Evolutionary conservation across 2,329 filamentous ascomycete species (phyloP).

Genomic region (Plenodomus biglobosus): DNA sequence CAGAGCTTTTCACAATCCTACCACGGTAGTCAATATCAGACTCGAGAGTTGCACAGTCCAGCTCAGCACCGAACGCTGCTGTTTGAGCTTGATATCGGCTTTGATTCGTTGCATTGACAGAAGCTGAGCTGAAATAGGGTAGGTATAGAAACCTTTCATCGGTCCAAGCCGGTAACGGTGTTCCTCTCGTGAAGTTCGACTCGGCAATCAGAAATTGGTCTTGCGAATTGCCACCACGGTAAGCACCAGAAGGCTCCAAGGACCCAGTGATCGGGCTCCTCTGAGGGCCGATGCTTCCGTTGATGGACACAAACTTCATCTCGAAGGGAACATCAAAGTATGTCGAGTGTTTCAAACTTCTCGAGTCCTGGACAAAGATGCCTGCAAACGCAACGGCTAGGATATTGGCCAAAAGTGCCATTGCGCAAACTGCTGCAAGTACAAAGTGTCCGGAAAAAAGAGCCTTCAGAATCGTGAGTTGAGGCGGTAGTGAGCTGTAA

Average conservation of each 20-base stretch:
- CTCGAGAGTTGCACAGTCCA: too few relatives aligned
- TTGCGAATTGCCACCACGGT: conserved; percentile 21
- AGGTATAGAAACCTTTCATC: conserved; percentile 52
- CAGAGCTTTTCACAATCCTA: too few relatives aligned
- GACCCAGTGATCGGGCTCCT: neutral
- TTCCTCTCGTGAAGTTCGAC: conserved; percentile 51
- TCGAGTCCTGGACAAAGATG: conserved; percentile 50
- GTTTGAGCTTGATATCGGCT: too few relatives aligned
- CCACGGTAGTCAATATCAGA: too few relatives aligned
- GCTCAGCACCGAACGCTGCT: neutral
- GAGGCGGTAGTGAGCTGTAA: conserved; percentile 60
- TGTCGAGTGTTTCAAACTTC: conserved; percentile 8
- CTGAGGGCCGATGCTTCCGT: conserved; percentile 27
- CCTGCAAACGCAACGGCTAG: conserved; percentile 56
- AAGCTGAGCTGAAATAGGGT: conserved; percentile 34
- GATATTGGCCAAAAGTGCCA: conserved; percentile 56
- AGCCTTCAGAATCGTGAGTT: conserved; percentile 53
- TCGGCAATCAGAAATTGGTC: conserved; percentile 49
- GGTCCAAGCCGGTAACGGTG: conserved; percentile 55
- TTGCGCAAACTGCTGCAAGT: conserved; percentile 51
- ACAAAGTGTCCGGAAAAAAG: conserved; percentile 50
- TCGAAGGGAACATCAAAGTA: conserved; percentile 16
- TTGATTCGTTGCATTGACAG: too few relatives aligned
- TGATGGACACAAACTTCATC: conserved; percentile 24
- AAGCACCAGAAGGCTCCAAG: conserved; percentile 23